phyloP scores from a whole-genome alignment of 352 stramenopile genomes.

The Phytopythium aichiense region DNA sequence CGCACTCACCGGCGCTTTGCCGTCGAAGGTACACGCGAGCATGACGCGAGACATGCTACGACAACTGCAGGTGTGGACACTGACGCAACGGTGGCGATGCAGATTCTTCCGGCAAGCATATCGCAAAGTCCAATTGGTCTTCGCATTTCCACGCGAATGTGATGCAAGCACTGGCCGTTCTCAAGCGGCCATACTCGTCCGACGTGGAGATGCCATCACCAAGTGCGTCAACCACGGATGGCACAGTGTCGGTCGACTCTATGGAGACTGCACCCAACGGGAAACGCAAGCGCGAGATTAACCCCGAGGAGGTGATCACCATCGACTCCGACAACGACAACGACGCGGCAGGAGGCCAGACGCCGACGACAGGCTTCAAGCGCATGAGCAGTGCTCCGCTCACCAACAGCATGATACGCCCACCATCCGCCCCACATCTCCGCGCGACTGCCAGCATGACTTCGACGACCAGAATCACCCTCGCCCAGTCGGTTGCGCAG shows the following conservation, averaged over 20 bases:
- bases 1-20: slow-evolving; percentile 32
- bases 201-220: neutral
- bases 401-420: slow-evolving; percentile 5
- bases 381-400: neutral
- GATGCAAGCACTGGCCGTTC: slow-evolving; percentile 28
- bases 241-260: too few species aligned
- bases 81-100: neutral
- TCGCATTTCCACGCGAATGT: slow-evolving; percentile 35
- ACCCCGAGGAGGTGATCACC: slow-evolving; percentile 50
- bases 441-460: neutral
- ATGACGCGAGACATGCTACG: neutral
- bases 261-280: neutral
- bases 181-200: neutral
- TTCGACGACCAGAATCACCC: too few species aligned
- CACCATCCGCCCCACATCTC: neutral
- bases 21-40: slow-evolving; percentile 35
- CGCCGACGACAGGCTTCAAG: neutral
- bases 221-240: too few species aligned
- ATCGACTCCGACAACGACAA: slow-evolving; percentile 40
- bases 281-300: slow-evolving; percentile 41
- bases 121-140: slow-evolving; percentile 44
- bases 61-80: neutral
- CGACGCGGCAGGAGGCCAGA: neutral
- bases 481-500: neutral
- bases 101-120: slow-evolving; percentile 37